A percentile compares a stretch with the other conserved stretches of the same genome.
Conservation (phyloP, 768 basidiomycete genomes). For the Plicaturopsis crispa region DNA sequence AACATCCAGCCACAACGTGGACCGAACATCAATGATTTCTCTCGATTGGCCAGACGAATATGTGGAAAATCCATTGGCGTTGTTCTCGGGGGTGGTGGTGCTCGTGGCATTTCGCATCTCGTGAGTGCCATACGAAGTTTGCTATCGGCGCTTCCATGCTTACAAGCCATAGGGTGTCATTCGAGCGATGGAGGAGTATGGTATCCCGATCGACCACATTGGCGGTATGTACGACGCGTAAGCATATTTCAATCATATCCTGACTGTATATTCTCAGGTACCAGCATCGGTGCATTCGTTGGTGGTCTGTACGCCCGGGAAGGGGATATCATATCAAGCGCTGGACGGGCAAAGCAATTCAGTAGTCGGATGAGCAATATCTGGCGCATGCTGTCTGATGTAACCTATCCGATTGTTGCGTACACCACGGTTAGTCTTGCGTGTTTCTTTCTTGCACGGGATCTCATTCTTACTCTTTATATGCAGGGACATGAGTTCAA, state of each 20-base stretch:
- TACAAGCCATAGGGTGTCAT: constrained; percentile 66
- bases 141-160: constrained; percentile 37
- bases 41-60: constrained; percentile 81
- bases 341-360: constrained; percentile 88
- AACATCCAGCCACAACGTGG: constrained; percentile 65
- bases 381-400: constrained; percentile 89
- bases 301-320: constrained; percentile 95
- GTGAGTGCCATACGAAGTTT: constrained; percentile 24
- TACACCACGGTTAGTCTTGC: constrained; percentile 57
- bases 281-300: constrained; percentile 88
- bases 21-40: constrained; percentile 87
- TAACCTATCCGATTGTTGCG: constrained; percentile 72
- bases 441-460: constrained; percentile 5
- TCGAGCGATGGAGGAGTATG: constrained; percentile 83
- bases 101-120: constrained; percentile 76
- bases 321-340: constrained; percentile 80
- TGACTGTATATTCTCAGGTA: constrained; percentile 34
- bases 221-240: constrained; percentile 41
- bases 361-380: constrained; percentile 88
- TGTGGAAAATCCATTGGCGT: constrained; percentile 92
- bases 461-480: background rate
- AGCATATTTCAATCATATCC: background rate
- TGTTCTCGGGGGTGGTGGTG: constrained; percentile 96
- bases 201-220: constrained; percentile 91
- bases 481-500: constrained; percentile 89